phyloP scores from a whole-genome alignment of 805 yeast species.

The Teunomyces panamensis region DNA sequence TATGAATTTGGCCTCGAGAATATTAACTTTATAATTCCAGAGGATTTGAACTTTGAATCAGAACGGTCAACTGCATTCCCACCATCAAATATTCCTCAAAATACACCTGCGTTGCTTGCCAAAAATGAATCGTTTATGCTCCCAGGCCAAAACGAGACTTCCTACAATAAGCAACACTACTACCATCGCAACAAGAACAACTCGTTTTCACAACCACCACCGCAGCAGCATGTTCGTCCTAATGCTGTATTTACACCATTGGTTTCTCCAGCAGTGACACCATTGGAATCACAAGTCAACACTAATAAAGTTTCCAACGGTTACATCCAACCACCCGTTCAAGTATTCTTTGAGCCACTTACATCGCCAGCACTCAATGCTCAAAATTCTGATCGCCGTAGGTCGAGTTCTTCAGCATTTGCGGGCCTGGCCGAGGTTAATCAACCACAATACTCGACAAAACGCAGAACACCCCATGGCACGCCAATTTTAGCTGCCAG shows the following conservation, averaged over 20 bases:
- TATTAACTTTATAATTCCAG: conserved; percentile 36
- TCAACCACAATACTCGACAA: conserved; percentile 10
- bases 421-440: conserved; percentile 12
- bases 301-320: conserved; percentile 10
- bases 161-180: conserved; percentile 41
- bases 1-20: conserved; percentile 24
- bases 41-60: conserved; percentile 11
- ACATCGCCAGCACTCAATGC: conserved; percentile 70
- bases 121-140: conserved; percentile 18
- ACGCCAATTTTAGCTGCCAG: conserved; percentile 37
- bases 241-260: conserved; percentile 72
- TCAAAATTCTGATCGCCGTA: conserved; percentile 27
- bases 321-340: conserved; percentile 20
- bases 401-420: conserved; percentile 30
- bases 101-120: conserved; percentile 25
- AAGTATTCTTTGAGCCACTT: conserved; percentile 46
- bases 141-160: conserved; percentile 41
- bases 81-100: conserved; percentile 19
- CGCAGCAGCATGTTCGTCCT: conserved; percentile 42
- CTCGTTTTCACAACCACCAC: conserved; percentile 14
- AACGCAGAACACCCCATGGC: conserved; percentile 43
- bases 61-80: conserved; percentile 25
- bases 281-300: conserved; percentile 42
- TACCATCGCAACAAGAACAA: conserved; percentile 27
- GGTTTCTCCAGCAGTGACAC: conserved; percentile 73